phyloP scores from a whole-genome alignment of 768 basidiomycete species.

The Hysterangium stoloniferum region DNA sequence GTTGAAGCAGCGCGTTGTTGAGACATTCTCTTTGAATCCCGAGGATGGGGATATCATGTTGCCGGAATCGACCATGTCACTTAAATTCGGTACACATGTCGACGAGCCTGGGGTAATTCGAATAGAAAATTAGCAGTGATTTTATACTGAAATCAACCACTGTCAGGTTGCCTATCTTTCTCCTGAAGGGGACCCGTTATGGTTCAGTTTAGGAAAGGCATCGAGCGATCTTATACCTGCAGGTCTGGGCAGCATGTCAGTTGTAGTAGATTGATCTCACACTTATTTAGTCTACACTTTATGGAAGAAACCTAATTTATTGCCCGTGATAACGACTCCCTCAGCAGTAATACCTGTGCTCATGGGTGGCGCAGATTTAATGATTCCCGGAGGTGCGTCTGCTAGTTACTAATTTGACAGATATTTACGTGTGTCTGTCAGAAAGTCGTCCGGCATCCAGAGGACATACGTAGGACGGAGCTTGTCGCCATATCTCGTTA shows the following conservation, averaged over 20 bases:
- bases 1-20: slow-evolving; percentile 50
- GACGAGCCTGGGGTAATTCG: slow-evolving; percentile 59
- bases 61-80: slow-evolving; percentile 61
- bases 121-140: too few relatives aligned
- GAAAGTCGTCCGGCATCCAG: slow-evolving; percentile 49
- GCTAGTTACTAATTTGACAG: background rate
- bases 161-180: slow-evolving; percentile 56
- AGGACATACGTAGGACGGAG: slow-evolving; percentile 34
- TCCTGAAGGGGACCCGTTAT: slow-evolving; percentile 62
- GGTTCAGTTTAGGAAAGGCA: slow-evolving; percentile 69
- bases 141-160: background rate
- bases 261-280: background rate
- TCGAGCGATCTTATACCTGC: slow-evolving; percentile 68
- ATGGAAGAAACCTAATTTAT: slow-evolving; percentile 63
- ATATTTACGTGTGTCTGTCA: background rate
- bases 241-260: slow-evolving; percentile 19
- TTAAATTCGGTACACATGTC: slow-evolving; percentile 60
- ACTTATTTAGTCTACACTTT: slow-evolving; percentile 54
- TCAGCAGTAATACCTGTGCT: slow-evolving; percentile 62
- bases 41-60: slow-evolving; percentile 65
- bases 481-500: slow-evolving; percentile 59
- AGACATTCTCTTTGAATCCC: slow-evolving; percentile 35
- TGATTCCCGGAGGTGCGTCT: slow-evolving; percentile 75
- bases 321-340: slow-evolving; percentile 69
- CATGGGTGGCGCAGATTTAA: slow-evolving; percentile 75